Evolutionary conservation across 2,329 filamentous ascomycete species (phyloP), one percentile per base, ranked within the genome.

Genomic region (Fusarium euwallaceae): DNA sequence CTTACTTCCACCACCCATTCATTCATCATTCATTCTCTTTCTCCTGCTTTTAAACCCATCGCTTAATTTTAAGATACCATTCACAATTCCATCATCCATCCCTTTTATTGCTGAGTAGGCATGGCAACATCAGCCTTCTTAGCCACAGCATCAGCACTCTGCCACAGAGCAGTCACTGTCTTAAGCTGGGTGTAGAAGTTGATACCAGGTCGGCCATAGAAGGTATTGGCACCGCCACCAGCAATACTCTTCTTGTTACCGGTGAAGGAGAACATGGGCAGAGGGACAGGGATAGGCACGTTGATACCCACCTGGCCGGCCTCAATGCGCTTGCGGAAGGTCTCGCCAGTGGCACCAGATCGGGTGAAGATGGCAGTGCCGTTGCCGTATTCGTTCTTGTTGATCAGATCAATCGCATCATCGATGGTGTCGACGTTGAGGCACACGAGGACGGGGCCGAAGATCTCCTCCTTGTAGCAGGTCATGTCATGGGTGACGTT

Each of bases 131-230:
- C 91, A 17, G 95, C 95, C 89, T 95, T 96, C 76, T 92, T 93
- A 65, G 91, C 92, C 59, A 97, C 89, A 1, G 95, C 95, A 85
- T 98, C 95, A 80, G 95, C 92, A 71, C 90, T 91, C 80, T 91
- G 91, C 97, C 97, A 99, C 82, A 97, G 86, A 76, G 94, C 93
- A 63, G 97, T 99, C 59, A 99, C 97, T 4, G 97, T 99, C 93
- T 99, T 98, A 81, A 94, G 90, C 86, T 98, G 97, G 4, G 97
- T 99, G 85, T 97, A 98, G 82, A 99, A 99, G 81, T 94, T 92
- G 82, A 99, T 85, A 27, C 96, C 97, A 1, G 95, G 94, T 84
- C 94, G 93, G 76, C 97, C 97, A 85, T 99, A 99, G 83, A 99
- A 98, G 17, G 95, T 97, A 86, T 91, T 97, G 41, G 94, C 93